A percentile compares a stretch with the other conserved stretches of the same genome.
Conservation (phyloP, 129 eudicot species). For the Ambrosia artemisiifolia region DNA sequence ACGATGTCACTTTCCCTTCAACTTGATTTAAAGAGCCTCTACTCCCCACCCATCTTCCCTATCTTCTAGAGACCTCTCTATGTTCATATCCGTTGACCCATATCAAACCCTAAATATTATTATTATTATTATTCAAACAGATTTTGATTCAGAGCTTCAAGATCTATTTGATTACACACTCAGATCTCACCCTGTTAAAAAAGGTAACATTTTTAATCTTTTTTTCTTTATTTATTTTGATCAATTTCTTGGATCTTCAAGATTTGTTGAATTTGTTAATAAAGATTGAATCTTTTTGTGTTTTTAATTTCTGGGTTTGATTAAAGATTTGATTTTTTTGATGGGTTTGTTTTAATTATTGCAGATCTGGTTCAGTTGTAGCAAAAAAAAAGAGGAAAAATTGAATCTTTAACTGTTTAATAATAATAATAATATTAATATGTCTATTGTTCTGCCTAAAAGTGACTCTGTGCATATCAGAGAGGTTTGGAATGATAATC, state of each 20-base stretch:
- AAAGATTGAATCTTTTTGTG: conserved; percentile 10
- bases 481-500: conserved; percentile 64
- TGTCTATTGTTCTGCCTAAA: conserved; percentile 40
- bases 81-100: conserved; percentile 38
- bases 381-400: conserved; percentile 18
- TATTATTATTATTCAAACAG: conserved; percentile 13
- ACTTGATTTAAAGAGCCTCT: conserved; percentile 39
- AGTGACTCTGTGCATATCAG: conserved; percentile 52
- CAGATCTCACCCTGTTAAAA: conserved; percentile 24
- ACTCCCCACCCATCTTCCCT: conserved; percentile 25
- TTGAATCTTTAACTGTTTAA: conserved; percentile 19
- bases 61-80: conserved; percentile 19
- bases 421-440: not conserved
- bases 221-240: not conserved
- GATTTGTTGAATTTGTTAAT: conserved; percentile 5
- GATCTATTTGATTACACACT: conserved; percentile 41
- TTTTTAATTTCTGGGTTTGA: conserved; percentile 15
- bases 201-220: conserved; percentile 39
- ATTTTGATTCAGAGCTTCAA: conserved; percentile 20
- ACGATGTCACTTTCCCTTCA: not conserved
- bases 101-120: conserved; percentile 10
- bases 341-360: conserved; percentile 21
- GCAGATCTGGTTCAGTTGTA: conserved; percentile 51
- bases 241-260: not conserved
- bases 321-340: conserved; percentile 6